Evolutionary conservation across 1,284 basidiomycete species (phyloP), one percentile per base, ranked within the genome.

Genomic region (Cryptococcus sp.): DNA sequence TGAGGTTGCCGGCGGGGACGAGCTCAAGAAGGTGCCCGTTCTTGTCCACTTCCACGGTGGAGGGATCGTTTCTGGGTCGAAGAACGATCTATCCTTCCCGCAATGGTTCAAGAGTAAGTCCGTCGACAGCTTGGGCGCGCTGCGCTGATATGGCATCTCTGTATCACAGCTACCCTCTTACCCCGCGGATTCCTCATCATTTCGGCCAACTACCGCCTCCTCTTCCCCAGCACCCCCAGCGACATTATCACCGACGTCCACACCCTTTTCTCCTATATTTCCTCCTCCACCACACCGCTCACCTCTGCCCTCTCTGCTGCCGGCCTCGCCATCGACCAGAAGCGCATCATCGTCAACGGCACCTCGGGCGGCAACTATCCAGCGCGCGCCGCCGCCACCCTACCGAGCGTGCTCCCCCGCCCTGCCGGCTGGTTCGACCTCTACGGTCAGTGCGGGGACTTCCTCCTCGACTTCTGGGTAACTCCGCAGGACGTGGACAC

Each of bases 331-430:
- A 13, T 60, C 40, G 58, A 60, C 40, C 3, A 13, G 4, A 23
- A 28, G n/a, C 23, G 43, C 18, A n/a, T 60, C 21, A 50, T 50
- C 11, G 58, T 60, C 7, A 45, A 52, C 35, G 54, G 58, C 12
- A 38, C 47, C 21, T 60, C 58, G 23, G 58, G 58, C 35, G 58
- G 58, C 35, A 51, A 60, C 28, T 60, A 53, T 28, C 50, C 51
- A 8, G 54, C 58, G 20, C 49, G 50, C 48, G 42, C 53, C 15
- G 50, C 57, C 24, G 49, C 53, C 16, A 53, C 55, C 7, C 12
- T 60, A 9, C 2, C 45, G 16, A 40, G 24, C n/a, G 45, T 60
- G 21, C 8, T 24, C 11, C 49, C 53, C 15, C 45, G 50, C 28
- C 58, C 58, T 23, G 50, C 48, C 42, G 58, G 35, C 8, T 50